Conservation (phyloP, 2,329 filamentous ascomycete genomes). For the Phialocephala subalpina region DNA sequence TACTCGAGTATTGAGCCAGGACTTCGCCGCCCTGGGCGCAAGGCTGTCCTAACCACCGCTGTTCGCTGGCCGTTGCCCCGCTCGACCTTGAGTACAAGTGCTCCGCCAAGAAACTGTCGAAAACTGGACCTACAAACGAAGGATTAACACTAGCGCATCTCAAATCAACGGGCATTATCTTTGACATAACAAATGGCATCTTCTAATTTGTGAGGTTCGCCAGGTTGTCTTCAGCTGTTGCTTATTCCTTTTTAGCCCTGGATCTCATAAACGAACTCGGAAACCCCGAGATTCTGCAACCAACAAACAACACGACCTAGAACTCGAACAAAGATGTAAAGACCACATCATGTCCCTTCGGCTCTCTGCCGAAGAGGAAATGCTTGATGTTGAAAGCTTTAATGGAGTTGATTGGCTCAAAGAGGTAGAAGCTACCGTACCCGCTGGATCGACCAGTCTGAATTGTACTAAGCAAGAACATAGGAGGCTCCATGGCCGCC, state of each 20-base stretch:
- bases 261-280: conserved; percentile 12
- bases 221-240: background rate
- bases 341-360: too few relatives aligned
- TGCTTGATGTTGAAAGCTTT: conserved; percentile 12
- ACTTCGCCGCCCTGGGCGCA: too few relatives aligned
- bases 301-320: too few relatives aligned
- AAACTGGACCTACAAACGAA: too few relatives aligned
- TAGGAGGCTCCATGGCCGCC: conserved; percentile 19
- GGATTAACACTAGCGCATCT: too few relatives aligned
- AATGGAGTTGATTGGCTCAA: conserved; percentile 18
- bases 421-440: background rate
- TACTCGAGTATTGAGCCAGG: too few relatives aligned
- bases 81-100: too few relatives aligned
- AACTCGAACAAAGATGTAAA: too few relatives aligned
- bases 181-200: too few relatives aligned
- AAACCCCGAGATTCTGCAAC: background rate
- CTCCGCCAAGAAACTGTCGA: too few relatives aligned
- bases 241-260: conserved; percentile 12
- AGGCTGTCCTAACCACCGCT: background rate
- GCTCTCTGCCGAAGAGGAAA: conserved; percentile 7
- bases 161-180: too few relatives aligned
- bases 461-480: conserved; percentile 15
- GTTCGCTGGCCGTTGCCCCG: too few relatives aligned
- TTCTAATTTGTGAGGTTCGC: background rate
- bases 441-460: background rate